Evolutionary conservation across 805 yeast species (phyloP), one percentile per base, ranked within the genome.

Genomic region (Kurtzmaniella fragi): DNA sequence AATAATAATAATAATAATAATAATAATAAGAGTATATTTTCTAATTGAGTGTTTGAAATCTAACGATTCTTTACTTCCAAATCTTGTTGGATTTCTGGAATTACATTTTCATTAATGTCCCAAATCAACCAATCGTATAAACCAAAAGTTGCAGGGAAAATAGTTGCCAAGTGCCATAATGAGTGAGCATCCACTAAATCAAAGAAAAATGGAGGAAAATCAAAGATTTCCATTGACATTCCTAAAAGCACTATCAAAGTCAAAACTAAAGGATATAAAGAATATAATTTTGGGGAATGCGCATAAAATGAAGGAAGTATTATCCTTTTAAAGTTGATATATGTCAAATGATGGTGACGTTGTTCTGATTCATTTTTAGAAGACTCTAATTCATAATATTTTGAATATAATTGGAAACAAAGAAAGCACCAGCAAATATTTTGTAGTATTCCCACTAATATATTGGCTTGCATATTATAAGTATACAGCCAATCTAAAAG

Each of bases 391-490:
- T 44, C 43, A 42, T 66, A 64, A 49, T 57, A 64, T 34, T 53
- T 45, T 28, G 54, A 46, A 47, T 67, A 67, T 17, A 67, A 42
- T 11, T 52, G 37, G 42, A 50, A 67, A 43, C 70, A 64, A 14
- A 57, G 43, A 8, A 52, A 37, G 17, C 45, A 52, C 52, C 66
- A 54, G 15, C 57, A 44, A 2, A 73, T 44, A 56, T 89, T 84
- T 51, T 91, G 97, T 4, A 82, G 44, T 3, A 89, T 41, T 0
- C 97, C 99, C 37, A 88, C 74, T 0, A 73, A 58, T 2, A 93
- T 80, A 52, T 93, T 91, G 20, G 93, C 95, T 46, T 77, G 73
- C 98, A 93, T 91, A 62, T 91, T 91, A 59, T 93, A 93, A 2
- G 95, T 82, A 61, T 91, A 91, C 42, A 88, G 84, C 91, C 96